phyloP scores from a whole-genome alignment of 139 green algal genomes.

The Tetradesmus obliquus region DNA sequence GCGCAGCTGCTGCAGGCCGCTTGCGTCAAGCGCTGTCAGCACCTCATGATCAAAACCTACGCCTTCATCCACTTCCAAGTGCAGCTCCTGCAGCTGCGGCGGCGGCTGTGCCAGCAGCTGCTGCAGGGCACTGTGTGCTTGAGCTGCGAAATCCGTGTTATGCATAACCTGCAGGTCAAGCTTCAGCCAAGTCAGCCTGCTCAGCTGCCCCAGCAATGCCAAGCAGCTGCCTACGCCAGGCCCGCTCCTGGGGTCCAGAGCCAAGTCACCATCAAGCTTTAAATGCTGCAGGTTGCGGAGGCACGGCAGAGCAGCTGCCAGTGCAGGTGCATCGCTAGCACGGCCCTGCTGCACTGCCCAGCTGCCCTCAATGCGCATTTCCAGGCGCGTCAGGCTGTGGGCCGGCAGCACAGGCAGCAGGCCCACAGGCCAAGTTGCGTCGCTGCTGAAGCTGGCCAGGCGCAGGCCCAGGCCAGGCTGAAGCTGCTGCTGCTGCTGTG shows the following conservation, averaged over 20 bases:
- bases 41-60: neutral
- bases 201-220: neutral
- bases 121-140: neutral
- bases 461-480: neutral
- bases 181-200: neutral
- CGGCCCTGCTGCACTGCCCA: neutral
- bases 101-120: neutral
- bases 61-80: neutral
- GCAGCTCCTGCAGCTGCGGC: neutral
- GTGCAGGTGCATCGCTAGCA: neutral
- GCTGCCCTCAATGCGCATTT: neutral
- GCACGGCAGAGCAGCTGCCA: neutral
- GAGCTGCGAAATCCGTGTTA: neutral
- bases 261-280: neutral
- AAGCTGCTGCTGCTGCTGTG: neutral
- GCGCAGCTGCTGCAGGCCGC: neutral
- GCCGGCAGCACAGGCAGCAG: neutral
- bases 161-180: neutral
- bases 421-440: neutral
- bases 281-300: neutral
- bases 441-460: neutral
- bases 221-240: neutral
- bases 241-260: too few relatives aligned
- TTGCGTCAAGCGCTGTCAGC: neutral
- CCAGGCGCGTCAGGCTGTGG: neutral